phyloP scores from a whole-genome alignment of 1,284 basidiomycete genomes.

The Ustilago bromivora region DNA sequence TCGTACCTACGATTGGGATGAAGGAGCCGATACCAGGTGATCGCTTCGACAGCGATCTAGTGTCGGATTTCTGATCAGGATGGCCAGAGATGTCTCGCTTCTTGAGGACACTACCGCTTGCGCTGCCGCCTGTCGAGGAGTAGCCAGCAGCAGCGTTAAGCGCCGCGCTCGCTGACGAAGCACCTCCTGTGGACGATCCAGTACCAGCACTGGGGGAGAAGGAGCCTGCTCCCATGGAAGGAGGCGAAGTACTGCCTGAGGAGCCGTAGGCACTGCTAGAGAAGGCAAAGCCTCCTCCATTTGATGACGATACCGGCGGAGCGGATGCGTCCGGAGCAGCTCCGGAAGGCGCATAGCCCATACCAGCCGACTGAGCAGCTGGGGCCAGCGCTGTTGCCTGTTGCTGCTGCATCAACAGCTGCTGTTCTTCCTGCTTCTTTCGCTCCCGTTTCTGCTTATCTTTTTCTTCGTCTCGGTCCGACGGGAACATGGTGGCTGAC shows the following conservation, averaged over 20 bases:
- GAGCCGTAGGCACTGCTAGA: background rate
- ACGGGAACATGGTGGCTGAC: constrained; percentile 27
- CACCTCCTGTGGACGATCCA: background rate
- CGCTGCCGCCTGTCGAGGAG: background rate
- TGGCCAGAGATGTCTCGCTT: constrained; percentile 10
- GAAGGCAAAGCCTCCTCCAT: background rate
- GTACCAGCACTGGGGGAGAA: background rate
- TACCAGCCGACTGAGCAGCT: constrained; percentile 4
- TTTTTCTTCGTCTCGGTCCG: constrained; percentile 34
- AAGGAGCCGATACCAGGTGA: constrained; percentile 14
- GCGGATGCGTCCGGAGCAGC: background rate
- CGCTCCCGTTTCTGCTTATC: constrained; percentile 19
- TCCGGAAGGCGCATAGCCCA: background rate
- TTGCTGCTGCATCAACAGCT: constrained; percentile 18
- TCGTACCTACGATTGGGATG: constrained; percentile 22
- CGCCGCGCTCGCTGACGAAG: constrained; percentile 2
- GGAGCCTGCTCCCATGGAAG: background rate
- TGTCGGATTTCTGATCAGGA: background rate
- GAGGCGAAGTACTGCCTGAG: background rate
- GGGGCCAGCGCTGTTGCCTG: constrained; percentile 10
- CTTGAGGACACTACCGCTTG: constrained; percentile 19
- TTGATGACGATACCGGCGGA: no score
- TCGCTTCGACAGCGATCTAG: constrained; percentile 27
- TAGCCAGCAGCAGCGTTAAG: constrained; percentile 36
- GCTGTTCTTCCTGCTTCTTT: constrained; percentile 26